Evolutionary conservation across 2,329 filamentous ascomycete species (phyloP).

Genomic region (Sarocladium kiliense): DNA sequence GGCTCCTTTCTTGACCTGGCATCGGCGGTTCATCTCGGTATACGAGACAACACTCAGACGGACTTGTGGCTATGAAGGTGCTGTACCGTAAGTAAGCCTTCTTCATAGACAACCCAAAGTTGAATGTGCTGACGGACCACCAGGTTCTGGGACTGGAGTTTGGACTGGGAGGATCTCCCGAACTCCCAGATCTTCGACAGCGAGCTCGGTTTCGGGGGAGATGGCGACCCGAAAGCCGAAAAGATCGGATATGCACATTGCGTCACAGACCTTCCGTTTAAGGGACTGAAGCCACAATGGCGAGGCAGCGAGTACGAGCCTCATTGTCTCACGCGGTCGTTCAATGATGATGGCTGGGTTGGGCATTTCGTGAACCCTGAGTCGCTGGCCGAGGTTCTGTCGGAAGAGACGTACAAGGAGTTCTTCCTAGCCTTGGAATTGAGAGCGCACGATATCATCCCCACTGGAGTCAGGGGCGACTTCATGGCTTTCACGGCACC

Average conservation of each 20-base stretch:
- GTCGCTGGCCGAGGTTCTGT: conserved; percentile 11
- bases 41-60: conserved; percentile 12
- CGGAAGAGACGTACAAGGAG: conserved; percentile 9
- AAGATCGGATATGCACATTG: background rate
- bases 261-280: conserved; percentile 6
- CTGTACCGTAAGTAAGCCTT: conserved; percentile 10
- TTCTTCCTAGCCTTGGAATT: conserved; percentile 14
- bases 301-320: conserved; percentile 12
- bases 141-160: conserved; percentile 9
- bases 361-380: conserved; percentile 11
- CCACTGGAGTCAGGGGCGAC: conserved; percentile 11
- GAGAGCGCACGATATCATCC: conserved; percentile 13
- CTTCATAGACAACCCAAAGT: background rate
- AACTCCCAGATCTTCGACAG: conserved; percentile 13
- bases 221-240: conserved; percentile 9
- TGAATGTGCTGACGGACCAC: background rate
- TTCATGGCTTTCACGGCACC: conserved; percentile 13
- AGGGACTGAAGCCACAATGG: conserved; percentile 11
- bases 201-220: conserved; percentile 13
- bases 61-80: conserved; percentile 12
- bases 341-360: conserved; percentile 12
- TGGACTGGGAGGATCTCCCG: conserved; percentile 5
- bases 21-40: conserved; percentile 14
- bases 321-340: conserved; percentile 13
- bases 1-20: conserved; percentile 14